Base-by-base conservation (phyloP, 352 stramenopile species). In the Phytophthora crassamura region DNA sequence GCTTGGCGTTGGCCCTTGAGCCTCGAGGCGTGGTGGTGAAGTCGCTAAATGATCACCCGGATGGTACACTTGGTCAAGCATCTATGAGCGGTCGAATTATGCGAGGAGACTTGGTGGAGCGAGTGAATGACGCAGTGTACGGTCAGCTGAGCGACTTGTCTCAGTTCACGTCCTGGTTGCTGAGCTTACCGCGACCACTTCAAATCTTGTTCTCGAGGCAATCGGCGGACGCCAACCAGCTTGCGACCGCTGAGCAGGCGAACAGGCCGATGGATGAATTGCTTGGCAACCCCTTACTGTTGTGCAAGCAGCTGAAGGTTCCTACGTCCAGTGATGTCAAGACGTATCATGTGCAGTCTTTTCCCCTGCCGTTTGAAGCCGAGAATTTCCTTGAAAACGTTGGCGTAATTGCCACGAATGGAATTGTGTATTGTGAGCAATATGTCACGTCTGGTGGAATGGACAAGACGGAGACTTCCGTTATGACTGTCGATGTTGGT, bases 131-230 rank as follows among this genome's bases (percentile, higher is more conserved):
- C 15, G 75, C 84, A 22, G 42, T 56, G 1, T 90, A 91, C 43
- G 88, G 88, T 7, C 43, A 75, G 16, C 54, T 95, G 15, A 80
- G 59, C 11, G 86, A 94, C 72, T 63, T 95, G 30, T 93, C 82
- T 22, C 84, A 95, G 65, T 95, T 95, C 40, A 95, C 88, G 4
- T 78, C 86, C 7, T 82, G 66, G 42, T 54, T 95, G 36, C 67
- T 91, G n/a, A 76, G 69, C 8, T 65, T 94, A 12, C 78, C 82
- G 32, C 82, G 88, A 7, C 88, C 88, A 8, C 52, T 94, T 9
- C 77, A 77, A 49, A 87, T 94, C 11, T 78, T 57, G 4, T 91
- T 94, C 56, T 90, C 82, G 0, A 74, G 77, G 47, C 73, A 78
- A 49, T 48, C 56, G 7, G 33, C 18, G 9, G 41, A 16, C 30